Evolutionary conservation across 225 moss, liverwort and hornwort genomes (phyloP), one percentile per base, ranked within the genome.

Genomic region (Ulota crispa): DNA sequence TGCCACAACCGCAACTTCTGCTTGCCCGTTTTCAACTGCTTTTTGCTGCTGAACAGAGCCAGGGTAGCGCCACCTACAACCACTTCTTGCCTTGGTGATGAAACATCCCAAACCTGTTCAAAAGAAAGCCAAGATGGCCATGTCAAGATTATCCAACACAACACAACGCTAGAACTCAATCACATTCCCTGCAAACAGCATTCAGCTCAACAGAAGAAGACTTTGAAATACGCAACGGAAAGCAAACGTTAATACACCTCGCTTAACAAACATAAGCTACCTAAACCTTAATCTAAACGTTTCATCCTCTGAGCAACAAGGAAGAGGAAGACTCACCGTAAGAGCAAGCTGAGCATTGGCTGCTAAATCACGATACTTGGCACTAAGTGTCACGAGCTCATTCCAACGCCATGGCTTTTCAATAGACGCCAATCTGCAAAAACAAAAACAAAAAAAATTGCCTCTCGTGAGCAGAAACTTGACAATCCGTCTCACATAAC

Each of bases 391-490:
- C 26, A 97, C 92, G 67, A 97, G 89, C 80, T 97, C 96, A 85
- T 95, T 97, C 96, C 96, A 97, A 39, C 96, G 93, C 83, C 87
- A 90, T 30, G 95, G 93, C 77, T 95, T 95, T 85, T 97, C 96
- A 78, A 93, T 87, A 77, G 93, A 95, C 57, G 96, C 95, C 78
- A 97, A 87, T 82, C 96, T 96, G 91, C 91, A 78, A 34, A 34
- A 76, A 50, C 10, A 43, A 67, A 32, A 57, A 24, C 42, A 68
- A 18, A 32, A 32, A 67, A 67, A 70, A 47, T 37, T 39, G 37
- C 36, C 43, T 24, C 61, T 76, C 28, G 64, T 34, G 31, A 85
- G 16, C 27, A 77, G 31, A 67, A 23, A 23, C 15, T 62, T 24
- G 9, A 41, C 32, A 75, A 55, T 26, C 24, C 21, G 23, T 64